Evolutionary conservation across 192 early-diverging fungal genomes (phyloP).

Genomic region (Podila epigama): DNA sequence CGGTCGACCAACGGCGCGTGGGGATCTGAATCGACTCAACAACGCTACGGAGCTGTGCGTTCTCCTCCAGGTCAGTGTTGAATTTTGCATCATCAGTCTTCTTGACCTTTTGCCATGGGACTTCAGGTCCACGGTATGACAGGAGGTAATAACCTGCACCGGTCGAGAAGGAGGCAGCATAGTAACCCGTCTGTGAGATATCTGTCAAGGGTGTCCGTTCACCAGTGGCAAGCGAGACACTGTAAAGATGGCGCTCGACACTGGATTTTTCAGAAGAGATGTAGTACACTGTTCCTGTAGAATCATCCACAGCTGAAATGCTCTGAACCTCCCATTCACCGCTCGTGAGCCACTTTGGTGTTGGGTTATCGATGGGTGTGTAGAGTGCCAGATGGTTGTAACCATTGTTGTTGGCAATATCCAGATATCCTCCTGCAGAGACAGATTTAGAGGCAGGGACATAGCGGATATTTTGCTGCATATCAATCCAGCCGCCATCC

Average conservation of each 20-base stretch:
- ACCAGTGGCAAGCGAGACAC: slow-evolving; percentile 6
- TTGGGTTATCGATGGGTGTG: slow-evolving; percentile 52
- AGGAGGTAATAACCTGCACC: slow-evolving; percentile 76
- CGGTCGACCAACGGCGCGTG: slow-evolving; percentile 52
- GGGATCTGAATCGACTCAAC: slow-evolving; percentile 70
- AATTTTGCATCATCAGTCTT: slow-evolving; percentile 61
- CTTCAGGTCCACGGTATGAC: slow-evolving; percentile 82
- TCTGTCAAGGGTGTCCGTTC: slow-evolving; percentile 48
- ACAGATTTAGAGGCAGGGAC: slow-evolving; percentile 28
- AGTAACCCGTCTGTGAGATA: slow-evolving; percentile 64
- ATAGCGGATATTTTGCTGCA: slow-evolving; percentile 54
- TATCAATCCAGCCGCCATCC: slow-evolving; percentile 82
- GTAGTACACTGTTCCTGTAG: slow-evolving; percentile 36
- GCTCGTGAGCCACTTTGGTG: slow-evolving; percentile 63
- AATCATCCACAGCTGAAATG: slow-evolving; percentile 48
- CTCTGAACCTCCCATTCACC: slow-evolving; percentile 79
- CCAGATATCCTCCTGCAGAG: slow-evolving; percentile 62
- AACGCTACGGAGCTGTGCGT: slow-evolving; percentile 53
- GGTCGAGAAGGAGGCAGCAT: slow-evolving; percentile 76
- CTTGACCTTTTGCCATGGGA: slow-evolving; percentile 79
- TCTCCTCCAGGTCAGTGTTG: slow-evolving; percentile 64
- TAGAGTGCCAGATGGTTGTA: slow-evolving; percentile 76
- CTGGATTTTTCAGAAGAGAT: slow-evolving; percentile 34
- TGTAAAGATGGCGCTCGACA: slow-evolving; percentile 43
- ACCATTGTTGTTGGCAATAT: slow-evolving; percentile 69